Evolutionary conservation across 2,329 filamentous ascomycete species (phyloP).

Genomic region (Alternaria consortialis): DNA sequence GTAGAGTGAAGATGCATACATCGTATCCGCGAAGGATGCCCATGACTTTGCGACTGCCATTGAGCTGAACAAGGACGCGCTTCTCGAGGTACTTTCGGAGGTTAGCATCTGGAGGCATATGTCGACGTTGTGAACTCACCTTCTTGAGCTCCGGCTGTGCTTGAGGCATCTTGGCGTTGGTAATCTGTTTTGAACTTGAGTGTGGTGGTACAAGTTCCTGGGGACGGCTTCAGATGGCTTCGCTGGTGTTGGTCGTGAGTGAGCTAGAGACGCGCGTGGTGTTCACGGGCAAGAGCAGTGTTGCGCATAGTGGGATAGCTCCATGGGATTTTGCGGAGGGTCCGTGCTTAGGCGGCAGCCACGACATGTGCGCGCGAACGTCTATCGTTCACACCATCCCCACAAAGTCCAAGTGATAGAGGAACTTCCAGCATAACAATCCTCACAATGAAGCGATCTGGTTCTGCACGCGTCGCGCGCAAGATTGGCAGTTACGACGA

Average conservation of each 20-base stretch:
- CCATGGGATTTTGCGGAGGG: constrained; percentile 32
- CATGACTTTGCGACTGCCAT: constrained; percentile 96
- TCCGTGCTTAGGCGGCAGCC: constrained; percentile 20
- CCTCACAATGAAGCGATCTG: constrained; percentile 63
- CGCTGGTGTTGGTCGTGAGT: constrained; percentile 13
- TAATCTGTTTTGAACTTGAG: constrained; percentile 7
- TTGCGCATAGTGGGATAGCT: constrained; percentile 27
- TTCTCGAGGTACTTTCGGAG: constrained; percentile 91
- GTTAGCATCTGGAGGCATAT: constrained; percentile 28
- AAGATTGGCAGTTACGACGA: constrained; percentile 79
- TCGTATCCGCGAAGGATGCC: constrained; percentile 95
- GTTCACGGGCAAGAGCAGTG: constrained; percentile 20
- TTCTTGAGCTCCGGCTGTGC: constrained; percentile 99
- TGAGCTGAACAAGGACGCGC: constrained; percentile 95
- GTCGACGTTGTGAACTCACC: constrained; percentile 60
- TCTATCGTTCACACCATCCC: background rate
- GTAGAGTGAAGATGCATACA: constrained; percentile 64
- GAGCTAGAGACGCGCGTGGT: constrained; percentile 20
- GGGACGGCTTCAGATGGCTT: background rate
- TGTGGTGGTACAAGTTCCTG: background rate
- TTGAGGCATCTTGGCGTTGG: constrained; percentile 81
- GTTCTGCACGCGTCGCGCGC: constrained; percentile 72
- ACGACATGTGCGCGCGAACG: constrained; percentile 22
- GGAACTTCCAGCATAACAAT: background rate
- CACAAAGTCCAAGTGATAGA: background rate